Conservation (phyloP, 257 asterid genomes). For the Leptodermis oblonga region DNA sequence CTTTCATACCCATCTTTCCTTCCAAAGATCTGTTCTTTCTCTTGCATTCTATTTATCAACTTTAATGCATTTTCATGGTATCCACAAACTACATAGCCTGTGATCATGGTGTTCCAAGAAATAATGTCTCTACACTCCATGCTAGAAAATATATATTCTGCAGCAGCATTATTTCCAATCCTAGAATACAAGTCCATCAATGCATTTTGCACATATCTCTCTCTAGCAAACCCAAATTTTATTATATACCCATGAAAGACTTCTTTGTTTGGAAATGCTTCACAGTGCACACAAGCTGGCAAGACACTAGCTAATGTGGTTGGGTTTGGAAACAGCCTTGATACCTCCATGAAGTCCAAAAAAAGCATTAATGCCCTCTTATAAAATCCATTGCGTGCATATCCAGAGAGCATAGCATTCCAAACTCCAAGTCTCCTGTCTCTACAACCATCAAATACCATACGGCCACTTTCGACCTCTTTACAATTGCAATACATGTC, state of each 20-base stretch:
- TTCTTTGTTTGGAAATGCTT: constrained; percentile 58
- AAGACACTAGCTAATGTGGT: constrained; percentile 81
- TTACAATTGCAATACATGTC: constrained; percentile 94
- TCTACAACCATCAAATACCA: constrained; percentile 46
- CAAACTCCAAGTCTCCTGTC: constrained; percentile 58
- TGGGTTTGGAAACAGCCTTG: constrained; percentile 53
- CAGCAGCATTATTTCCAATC: constrained; percentile 44
- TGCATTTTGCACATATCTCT: constrained; percentile 74
- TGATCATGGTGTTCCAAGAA: constrained; percentile 83
- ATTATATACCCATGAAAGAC: constrained; percentile 70
- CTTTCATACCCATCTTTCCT: constrained; percentile 15
- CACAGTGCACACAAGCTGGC: constrained; percentile 80
- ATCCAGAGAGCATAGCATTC: constrained; percentile 96
- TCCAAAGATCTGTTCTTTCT: constrained; percentile 15
- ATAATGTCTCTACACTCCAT: constrained; percentile 70
- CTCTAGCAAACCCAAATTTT: constrained; percentile 60
- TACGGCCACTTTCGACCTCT: constrained; percentile 48
- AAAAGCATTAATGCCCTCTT: constrained; percentile 50
- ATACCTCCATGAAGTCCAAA: constrained; percentile 41
- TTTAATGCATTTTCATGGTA: constrained; percentile 61
- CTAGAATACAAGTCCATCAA: constrained; percentile 85
- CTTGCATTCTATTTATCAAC: constrained; percentile 53
- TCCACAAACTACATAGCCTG: constrained; percentile 79
- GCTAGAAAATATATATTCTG: constrained; percentile 51
- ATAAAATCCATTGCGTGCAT: constrained; percentile 66